These are phyloP conservation scores for Megacollybia platyphylla DNA, from an alignment of 1,284 basidiomycete species.

Conservation along the genomic window DNA sequence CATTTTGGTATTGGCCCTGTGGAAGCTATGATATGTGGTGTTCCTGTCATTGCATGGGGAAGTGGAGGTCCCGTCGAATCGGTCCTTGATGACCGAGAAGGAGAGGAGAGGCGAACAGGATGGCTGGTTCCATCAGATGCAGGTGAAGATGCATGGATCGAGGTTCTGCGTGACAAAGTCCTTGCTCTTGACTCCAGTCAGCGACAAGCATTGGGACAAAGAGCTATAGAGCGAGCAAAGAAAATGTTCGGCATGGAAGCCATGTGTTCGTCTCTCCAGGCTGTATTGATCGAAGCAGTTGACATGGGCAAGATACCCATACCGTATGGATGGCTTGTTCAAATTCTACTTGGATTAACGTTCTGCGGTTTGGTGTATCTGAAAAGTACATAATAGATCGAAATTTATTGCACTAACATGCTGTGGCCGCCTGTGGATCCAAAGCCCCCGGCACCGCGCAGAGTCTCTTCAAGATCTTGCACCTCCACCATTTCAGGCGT, in stretches of 20 bases:
- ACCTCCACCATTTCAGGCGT: conserved; percentile 83
- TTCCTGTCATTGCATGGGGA: conserved; percentile 84
- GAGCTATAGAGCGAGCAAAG: conserved; percentile 24
- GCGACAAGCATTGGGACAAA: conserved; percentile 32
- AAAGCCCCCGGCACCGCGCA: conserved; percentile 82
- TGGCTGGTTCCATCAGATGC: conserved; percentile 60
- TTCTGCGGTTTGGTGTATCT: too few species aligned
- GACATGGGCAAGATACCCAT: conserved; percentile 24
- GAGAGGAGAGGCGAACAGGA: conserved; percentile 33
- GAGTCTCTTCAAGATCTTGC: conserved; percentile 74
- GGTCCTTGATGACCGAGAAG: conserved; percentile 42
- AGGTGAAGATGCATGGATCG: conserved; percentile 46
- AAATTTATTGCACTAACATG: conserved; percentile 18
- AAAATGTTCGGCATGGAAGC: conserved; percentile 35
- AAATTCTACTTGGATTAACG: too few species aligned
- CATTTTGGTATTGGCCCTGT: conserved; percentile 97
- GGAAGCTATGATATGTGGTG: conserved; percentile 87
- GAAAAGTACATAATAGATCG: background rate
- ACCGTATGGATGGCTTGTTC: background rate
- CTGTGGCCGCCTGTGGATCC: conserved; percentile 87
- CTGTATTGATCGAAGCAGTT: conserved; percentile 38
- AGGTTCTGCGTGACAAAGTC: conserved; percentile 45
- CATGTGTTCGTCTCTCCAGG: conserved; percentile 48
- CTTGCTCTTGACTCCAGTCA: conserved; percentile 34
- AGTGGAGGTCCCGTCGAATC: conserved; percentile 91